These are phyloP conservation scores for Oryza longistaminata DNA, from an alignment of 176 grass and related monocot species.

Conservation along the genomic window DNA sequence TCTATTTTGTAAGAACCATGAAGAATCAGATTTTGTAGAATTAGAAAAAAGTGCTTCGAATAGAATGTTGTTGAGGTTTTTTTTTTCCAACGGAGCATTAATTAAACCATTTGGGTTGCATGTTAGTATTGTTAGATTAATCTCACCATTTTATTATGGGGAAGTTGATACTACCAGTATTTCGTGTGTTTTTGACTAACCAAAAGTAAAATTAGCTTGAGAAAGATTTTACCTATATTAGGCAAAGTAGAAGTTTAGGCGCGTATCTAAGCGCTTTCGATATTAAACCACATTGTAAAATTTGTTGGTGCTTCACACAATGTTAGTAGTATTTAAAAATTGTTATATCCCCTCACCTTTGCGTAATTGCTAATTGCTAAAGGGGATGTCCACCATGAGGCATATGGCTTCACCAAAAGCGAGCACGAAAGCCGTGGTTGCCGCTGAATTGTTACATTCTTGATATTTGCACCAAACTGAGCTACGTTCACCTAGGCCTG, in stretches of 20 bases:
- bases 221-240: neutral
- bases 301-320: neutral
- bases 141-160: neutral
- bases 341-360: neutral
- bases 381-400: neutral
- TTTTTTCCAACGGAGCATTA: too few relatives aligned
- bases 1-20: too few relatives aligned
- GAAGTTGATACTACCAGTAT: neutral
- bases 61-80: too few relatives aligned
- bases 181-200: neutral
- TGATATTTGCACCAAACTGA: too few relatives aligned
- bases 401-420: neutral
- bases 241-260: too few relatives aligned
- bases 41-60: too few relatives aligned
- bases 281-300: neutral
- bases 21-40: too few relatives aligned
- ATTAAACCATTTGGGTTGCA: neutral
- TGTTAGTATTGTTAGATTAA: too few relatives aligned
- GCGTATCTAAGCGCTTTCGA: too few relatives aligned
- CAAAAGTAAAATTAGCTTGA: neutral
- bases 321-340: neutral
- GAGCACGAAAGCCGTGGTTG: neutral
- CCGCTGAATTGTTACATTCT: too few relatives aligned
- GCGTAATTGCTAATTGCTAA: neutral
- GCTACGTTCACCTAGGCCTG: too few relatives aligned